Conservation (phyloP, 1,284 basidiomycete genomes). For the Fomitopsis schrenkii region DNA sequence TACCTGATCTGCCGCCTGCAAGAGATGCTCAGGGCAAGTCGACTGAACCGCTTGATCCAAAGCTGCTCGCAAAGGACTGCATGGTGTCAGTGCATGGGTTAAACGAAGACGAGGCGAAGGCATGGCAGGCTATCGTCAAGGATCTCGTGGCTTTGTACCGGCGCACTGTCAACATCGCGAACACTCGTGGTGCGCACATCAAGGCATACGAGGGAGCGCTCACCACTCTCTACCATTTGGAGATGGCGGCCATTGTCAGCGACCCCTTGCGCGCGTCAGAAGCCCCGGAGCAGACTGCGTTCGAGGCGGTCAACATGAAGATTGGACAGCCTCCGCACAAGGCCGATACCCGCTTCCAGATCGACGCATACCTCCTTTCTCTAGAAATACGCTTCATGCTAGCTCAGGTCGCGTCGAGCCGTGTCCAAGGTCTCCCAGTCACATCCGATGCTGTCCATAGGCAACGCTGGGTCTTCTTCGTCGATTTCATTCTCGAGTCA, state of each 20-base stretch:
- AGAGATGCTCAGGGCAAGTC: slow-evolving; percentile 3
- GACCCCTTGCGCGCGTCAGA: slow-evolving; percentile 33
- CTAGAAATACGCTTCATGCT: slow-evolving; percentile 43
- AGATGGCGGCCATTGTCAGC: slow-evolving; percentile 34
- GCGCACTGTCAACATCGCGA: slow-evolving; percentile 32
- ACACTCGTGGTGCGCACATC: slow-evolving; percentile 44
- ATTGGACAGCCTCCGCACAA: slow-evolving; percentile 51
- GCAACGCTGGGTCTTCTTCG: slow-evolving; percentile 33
- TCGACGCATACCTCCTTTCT: slow-evolving; percentile 49
- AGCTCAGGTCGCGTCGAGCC: slow-evolving; percentile 24
- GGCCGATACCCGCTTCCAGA: slow-evolving; percentile 48
- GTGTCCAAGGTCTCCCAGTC: slow-evolving; percentile 12
- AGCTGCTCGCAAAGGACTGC: slow-evolving; percentile 1
- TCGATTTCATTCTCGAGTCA: slow-evolving; percentile 36
- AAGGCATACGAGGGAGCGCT: slow-evolving; percentile 52
- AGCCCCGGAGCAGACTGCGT: slow-evolving; percentile 39
- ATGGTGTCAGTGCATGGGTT: slow-evolving; percentile 15
- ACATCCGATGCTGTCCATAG: slow-evolving; percentile 8
- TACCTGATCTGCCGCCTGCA: not conserved
- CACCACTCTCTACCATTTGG: slow-evolving; percentile 41
- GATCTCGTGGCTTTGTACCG: slow-evolving; percentile 34
- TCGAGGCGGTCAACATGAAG: slow-evolving; percentile 41
- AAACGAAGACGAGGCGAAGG: slow-evolving; percentile 19
- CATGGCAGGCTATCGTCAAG: slow-evolving; percentile 35
- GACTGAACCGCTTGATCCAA: slow-evolving; percentile 8